These are phyloP conservation scores for Meira nashicola DNA, from an alignment of 1,284 basidiomycete species.

Conservation along the genomic window DNA sequence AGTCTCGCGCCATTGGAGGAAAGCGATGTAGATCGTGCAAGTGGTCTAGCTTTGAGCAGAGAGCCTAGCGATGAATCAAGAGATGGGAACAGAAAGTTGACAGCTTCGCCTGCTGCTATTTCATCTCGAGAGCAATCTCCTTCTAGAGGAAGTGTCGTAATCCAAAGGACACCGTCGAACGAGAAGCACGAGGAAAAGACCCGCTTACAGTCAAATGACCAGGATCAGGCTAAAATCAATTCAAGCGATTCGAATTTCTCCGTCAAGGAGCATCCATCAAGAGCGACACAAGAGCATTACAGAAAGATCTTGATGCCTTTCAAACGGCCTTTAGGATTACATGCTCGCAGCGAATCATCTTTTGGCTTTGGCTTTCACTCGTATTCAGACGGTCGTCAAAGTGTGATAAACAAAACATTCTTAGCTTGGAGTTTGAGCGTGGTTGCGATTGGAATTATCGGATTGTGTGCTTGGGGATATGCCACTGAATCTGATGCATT, in stretches of 20 bases:
- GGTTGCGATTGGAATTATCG: constrained; percentile 23
- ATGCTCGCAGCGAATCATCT: not conserved
- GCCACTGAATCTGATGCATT: constrained; percentile 27
- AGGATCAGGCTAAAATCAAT: not conserved
- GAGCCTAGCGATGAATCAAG: too few relatives aligned
- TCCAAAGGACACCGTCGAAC: not conserved
- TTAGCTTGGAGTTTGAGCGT: constrained; percentile 26
- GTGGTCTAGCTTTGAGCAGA: too few relatives aligned
- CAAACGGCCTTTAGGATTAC: not conserved
- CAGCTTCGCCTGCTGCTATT: not conserved
- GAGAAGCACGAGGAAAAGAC: not conserved
- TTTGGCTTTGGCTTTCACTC: not conserved
- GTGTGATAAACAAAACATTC: constrained; percentile 13
- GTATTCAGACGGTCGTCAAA: constrained; percentile 13
- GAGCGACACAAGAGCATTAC: not conserved
- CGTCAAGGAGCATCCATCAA: too few relatives aligned
- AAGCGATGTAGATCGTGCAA: not conserved
- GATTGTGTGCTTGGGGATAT: constrained; percentile 25
- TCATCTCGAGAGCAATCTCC: not conserved
- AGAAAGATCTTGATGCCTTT: not conserved
- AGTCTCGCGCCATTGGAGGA: not conserved
- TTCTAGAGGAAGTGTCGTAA: not conserved
- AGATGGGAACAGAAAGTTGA: not conserved
- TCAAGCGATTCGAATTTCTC: not conserved
- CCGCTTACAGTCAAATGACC: not conserved